Percentiles rank a stretch among this genome's conserved stretches.
phyloP scores from a whole-genome alignment of 2,329 filamentous ascomycete genomes.

The Aspergillus unguis region DNA sequence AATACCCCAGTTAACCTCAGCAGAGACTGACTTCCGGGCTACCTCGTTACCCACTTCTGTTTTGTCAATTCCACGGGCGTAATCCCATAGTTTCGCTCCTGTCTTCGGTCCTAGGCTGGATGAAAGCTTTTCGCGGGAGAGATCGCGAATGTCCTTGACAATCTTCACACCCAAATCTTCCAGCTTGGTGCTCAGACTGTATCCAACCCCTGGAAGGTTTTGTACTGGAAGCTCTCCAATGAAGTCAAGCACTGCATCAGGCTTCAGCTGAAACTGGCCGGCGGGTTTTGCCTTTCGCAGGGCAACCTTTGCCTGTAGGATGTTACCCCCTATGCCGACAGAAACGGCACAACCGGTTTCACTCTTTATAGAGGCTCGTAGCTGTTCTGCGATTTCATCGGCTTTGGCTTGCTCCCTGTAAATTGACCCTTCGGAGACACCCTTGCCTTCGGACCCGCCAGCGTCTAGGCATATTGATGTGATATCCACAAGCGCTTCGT shows the following conservation, averaged over 20 bases:
- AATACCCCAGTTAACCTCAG: slow-evolving; percentile 97
- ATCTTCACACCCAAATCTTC: slow-evolving; percentile 79
- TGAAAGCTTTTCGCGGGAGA: slow-evolving; percentile 71
- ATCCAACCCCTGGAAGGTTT: slow-evolving; percentile 85
- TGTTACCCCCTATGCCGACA: slow-evolving; percentile 86
- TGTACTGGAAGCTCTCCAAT: slow-evolving; percentile 75
- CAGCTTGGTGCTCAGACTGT: slow-evolving; percentile 81
- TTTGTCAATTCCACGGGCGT: slow-evolving; percentile 80
- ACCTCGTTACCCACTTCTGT: slow-evolving; percentile 82
- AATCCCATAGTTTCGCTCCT: slow-evolving; percentile 85
- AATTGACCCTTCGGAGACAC: slow-evolving; percentile 64
- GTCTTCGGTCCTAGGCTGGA: slow-evolving; percentile 84
- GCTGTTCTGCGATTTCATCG: slow-evolving; percentile 63
- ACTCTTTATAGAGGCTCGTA: slow-evolving; percentile 68
- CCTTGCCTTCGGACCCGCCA: slow-evolving; percentile 63
- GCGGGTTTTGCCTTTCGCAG: slow-evolving; percentile 90
- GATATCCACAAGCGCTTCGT: slow-evolving; percentile 87
- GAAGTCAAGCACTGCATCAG: slow-evolving; percentile 72
- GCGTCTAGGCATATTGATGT: slow-evolving; percentile 65
- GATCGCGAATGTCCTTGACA: slow-evolving; percentile 76
- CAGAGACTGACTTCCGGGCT: slow-evolving; percentile 88
- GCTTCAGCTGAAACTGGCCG: slow-evolving; percentile 83
- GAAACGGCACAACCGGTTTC: slow-evolving; percentile 85
- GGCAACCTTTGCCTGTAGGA: slow-evolving; percentile 86
- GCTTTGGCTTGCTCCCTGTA: slow-evolving; percentile 76